These are phyloP conservation scores for Adansonia rubrostipa DNA, from an alignment of 441 rosid genomes.

Conservation along the genomic window DNA sequence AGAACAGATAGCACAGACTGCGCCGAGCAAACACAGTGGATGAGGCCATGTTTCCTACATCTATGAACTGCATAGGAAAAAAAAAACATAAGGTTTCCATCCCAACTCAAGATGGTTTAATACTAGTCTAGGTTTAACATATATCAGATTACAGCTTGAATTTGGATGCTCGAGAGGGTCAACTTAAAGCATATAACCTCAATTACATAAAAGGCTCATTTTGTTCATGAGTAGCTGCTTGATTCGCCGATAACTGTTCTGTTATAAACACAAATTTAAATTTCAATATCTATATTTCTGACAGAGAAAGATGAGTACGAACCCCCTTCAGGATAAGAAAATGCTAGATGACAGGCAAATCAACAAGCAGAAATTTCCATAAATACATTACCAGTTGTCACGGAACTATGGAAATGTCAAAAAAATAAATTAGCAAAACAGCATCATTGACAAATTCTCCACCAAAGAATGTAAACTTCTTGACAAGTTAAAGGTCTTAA, in stretches of 20 bases:
- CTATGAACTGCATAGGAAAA: conserved; percentile 57
- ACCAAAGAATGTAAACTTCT: neutral
- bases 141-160: neutral
- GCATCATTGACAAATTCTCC: neutral
- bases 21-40: conserved; percentile 83
- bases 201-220: neutral
- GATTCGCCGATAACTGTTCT: neutral
- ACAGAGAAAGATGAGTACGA: neutral
- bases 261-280: neutral
- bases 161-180: neutral
- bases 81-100: neutral
- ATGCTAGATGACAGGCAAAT: neutral
- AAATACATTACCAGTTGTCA: neutral
- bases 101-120: neutral
- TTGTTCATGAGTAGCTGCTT: neutral
- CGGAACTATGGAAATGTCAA: neutral
- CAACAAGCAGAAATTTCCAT: neutral
- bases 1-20: conserved; percentile 68
- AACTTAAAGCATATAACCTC: neutral
- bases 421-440: neutral
- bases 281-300: neutral
- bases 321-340: neutral
- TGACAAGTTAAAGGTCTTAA: neutral
- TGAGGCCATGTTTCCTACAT: conserved; percentile 55
- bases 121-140: neutral